Base-by-base conservation (phyloP, 2,329 filamentous ascomycete species). In the Aspergillus tamarii region DNA sequence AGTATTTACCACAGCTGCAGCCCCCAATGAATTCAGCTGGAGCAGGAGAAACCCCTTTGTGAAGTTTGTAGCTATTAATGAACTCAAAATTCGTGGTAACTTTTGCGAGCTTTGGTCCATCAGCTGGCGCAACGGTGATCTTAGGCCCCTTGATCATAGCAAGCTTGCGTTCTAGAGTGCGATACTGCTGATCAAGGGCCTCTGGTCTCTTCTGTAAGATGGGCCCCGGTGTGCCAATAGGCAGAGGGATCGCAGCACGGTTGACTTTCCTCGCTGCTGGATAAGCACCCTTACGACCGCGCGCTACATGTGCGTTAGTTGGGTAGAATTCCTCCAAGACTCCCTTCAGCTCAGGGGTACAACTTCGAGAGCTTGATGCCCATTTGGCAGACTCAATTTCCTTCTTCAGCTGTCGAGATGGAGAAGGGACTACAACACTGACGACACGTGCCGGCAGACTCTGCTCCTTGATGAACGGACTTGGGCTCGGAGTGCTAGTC, bases 21-120 rank as follows among this genome's bases (percentile, higher is more conserved):
- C 77, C 78, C 0, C 62, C 68, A 34, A 74, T 71, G 50, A 79
- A 80, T 5, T 66, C 73, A 7, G 72, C 64, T 0, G 66, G 62
- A 2, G 74, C 72, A 0, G 62, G 68, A 1, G 63, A 53, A 2
- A 79, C 77, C 0, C 75, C 77, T 7, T 75, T 66, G 0, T 73
- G 72, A 4, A 79, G 61, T 43, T 75, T 75, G 57, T 80, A 79
- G 1, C 69, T 60, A 39, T 78, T 76, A 3, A 78, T 66, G 19
- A 81, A 81, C n/a, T 77, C 74, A 59, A 80, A 80, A 46, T 78
- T 78, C 0, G 72, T 61, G 0, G 72, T 70, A 12, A 76, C 69
- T 1, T 69, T 63, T 1, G 74, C 67, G 0, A 76, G 66, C 9
- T 57, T 58, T 2, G 53, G 55, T 5, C 70, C 64, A 21, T 67